Evolutionary conservation across 257 asterid genomes (phyloP), one percentile per base, ranked within the genome.

Genomic region (Galeopsis tetrahit): DNA sequence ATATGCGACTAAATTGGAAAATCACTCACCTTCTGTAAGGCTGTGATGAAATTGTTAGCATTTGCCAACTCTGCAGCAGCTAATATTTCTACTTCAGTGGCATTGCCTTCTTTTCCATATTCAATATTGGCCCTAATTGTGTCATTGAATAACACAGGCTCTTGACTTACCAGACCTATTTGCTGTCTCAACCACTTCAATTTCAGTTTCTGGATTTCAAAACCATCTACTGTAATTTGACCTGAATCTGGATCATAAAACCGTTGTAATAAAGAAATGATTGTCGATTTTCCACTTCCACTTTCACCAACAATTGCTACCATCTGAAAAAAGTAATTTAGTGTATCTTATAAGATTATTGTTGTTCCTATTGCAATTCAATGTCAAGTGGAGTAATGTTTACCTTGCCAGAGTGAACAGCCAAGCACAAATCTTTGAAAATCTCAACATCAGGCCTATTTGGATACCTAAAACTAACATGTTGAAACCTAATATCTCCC

Each of bases 291-390:
- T 43, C 92, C 89, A 51, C 92, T 74, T 0, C 92, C 92, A 70
- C 92, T 86, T 73, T 84, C 87, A 51, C 92, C 92, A 8, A 86
- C 86, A 5, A 86, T 73, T 5, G 92, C 92, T 46, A 82, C 86
- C 10, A 81, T 82, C 92, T 86, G 82, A 59, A 63, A 63, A 84
- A 56, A 89, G 79, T 13, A 49, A 13, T 13, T 49, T 49, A 49
- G 1, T n/a, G 53, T 4, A 11, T 44, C 52, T 44, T 44, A n/a
- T n/a, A n/a, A 44, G 48, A 3, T 7, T 42, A 9, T 7, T 42
- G 10, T 21, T 21, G 28, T 21, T 21, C 28, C 28, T 21, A 21
- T 21, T 21, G 28, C 28, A 21, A 21, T 21, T 21, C 28, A 21
- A 21, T 21, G 28, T 21, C 28, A 21, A 21, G 28, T 21, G 28